Evolutionary conservation across 169 alveolate species (phyloP).

Genomic region (Eimeria maxima): DNA sequence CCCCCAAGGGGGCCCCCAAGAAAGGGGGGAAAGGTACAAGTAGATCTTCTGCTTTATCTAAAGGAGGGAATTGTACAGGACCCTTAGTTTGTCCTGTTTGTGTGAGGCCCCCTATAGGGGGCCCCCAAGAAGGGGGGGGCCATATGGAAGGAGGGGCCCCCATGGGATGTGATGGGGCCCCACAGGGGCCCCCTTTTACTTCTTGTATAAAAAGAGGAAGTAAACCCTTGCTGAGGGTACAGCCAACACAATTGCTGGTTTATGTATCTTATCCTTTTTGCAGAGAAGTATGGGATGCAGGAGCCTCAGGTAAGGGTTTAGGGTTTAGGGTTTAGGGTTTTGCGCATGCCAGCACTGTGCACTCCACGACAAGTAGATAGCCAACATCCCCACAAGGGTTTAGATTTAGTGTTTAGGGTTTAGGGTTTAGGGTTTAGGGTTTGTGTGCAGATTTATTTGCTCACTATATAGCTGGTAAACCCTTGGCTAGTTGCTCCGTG

Average conservation of each 20-base stretch:
- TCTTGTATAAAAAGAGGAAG: not conserved
- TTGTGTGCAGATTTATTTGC: too few relatives aligned
- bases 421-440: conserved; percentile 3
- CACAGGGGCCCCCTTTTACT: not conserved
- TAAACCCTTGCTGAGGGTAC: not conserved
- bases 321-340: conserved; percentile 68
- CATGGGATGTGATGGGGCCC: too few relatives aligned
- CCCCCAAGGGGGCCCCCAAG: too few relatives aligned
- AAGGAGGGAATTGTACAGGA: not conserved
- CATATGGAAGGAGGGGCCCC: not conserved
- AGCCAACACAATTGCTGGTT: conserved; percentile 44
- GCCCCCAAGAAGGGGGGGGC: not conserved
- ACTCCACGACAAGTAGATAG: too few relatives aligned
- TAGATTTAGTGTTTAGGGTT: conserved; percentile 44
- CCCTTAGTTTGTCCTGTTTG: conserved; percentile 28
- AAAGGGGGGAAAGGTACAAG: too few relatives aligned
- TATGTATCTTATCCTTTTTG: conserved; percentile 21
- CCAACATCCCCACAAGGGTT: too few relatives aligned
- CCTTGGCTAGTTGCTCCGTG: conserved; percentile 13
- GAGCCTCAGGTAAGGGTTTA: conserved; percentile 73
- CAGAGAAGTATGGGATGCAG: conserved; percentile 17
- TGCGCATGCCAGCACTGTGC: too few relatives aligned
- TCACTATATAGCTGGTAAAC: conserved; percentile 23
- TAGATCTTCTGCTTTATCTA: not conserved
- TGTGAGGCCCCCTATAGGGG: not conserved